phyloP scores from a whole-genome alignment of 176 grass and related monocot genomes.

The Raddia distichophylla region DNA sequence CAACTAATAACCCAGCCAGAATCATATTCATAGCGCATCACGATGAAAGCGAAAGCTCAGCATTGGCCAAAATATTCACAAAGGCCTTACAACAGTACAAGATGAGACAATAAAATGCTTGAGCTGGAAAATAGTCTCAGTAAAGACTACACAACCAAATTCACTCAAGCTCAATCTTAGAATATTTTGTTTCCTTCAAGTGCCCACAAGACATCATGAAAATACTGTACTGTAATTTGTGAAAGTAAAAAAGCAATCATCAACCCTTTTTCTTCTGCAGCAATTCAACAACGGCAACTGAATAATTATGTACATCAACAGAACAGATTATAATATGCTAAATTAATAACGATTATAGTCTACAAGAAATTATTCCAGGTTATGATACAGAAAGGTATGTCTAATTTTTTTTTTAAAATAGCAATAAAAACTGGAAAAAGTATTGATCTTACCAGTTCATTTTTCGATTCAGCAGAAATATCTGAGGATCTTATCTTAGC shows the following conservation, averaged over 20 bases:
- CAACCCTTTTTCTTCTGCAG: slow-evolving; percentile 20
- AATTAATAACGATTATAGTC: slow-evolving; percentile 27
- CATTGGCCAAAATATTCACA: neutral
- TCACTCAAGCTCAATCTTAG: slow-evolving; percentile 16
- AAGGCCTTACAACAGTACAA: neutral
- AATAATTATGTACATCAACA: slow-evolving; percentile 3
- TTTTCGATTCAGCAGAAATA: slow-evolving; percentile 68
- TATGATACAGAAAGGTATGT: slow-evolving; percentile 31
- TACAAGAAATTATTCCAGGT: slow-evolving; percentile 20
- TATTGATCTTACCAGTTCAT: slow-evolving; percentile 62
- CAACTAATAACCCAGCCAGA: slow-evolving; percentile 37
- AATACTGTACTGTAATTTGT: neutral
- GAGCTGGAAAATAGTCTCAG: slow-evolving; percentile 26
- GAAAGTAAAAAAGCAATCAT: slow-evolving; percentile 3
- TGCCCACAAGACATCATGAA: slow-evolving; percentile 3
- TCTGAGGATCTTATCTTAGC: slow-evolving; percentile 63
- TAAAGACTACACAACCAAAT: slow-evolving; percentile 19
- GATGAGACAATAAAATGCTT: slow-evolving; percentile 20
- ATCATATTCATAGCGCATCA: slow-evolving; percentile 13
- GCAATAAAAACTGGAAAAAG: slow-evolving; percentile 5
- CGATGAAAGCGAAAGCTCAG: slow-evolving; percentile 20
- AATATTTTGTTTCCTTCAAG: neutral
- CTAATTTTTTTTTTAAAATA: neutral
- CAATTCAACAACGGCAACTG: slow-evolving; percentile 11
- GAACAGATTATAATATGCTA: slow-evolving; percentile 16